Evolutionary conservation across 2,329 filamentous ascomycete species (phyloP), one percentile per base, ranked within the genome.

Genomic region (Metarhizium humberi): DNA sequence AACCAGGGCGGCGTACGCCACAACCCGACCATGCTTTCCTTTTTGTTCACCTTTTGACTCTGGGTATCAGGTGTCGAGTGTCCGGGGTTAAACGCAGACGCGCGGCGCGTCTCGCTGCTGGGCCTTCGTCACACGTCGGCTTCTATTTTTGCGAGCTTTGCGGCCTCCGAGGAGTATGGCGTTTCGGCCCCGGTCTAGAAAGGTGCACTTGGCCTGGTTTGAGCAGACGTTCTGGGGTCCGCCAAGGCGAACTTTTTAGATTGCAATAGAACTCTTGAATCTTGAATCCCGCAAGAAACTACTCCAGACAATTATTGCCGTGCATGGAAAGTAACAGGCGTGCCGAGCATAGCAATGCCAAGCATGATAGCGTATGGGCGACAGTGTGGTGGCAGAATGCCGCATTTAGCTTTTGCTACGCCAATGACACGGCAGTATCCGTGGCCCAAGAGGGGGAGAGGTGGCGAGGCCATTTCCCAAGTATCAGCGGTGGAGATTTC

Each of bases 401-500:
- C 62, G 64, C 63, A 57, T 58, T 60, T 59, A 59, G 60, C 32
- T 7, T 66, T 59, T 30, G 56, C 62, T 60, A 64, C 64, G 62
- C 67, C 66, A 68, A 70, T 67, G 62, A 61, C 59, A 65, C 65
- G 62, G 64, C 63, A 65, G 64, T 64, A 70, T 69, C 64, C 65
- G 64, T 57, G 52, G 58, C 13, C 59, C 58, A 63, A 62, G 61
- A 61, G 42, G 59, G 62, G 61, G 59, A 60, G 61, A 62, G 55
- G 65, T 68, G 66, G 69, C 63, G 66, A 68, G 61, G 50, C 43
- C 38, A 3, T 45, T 38, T n/a, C 30, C 18, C 38, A 40, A 20
- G 47, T 29, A 40, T 36, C 10, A 38, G 48, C 38, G 60, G 67
- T 69, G 68, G 66, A 60, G 62, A 56, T 51, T 59, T 70, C 64